Base-by-base conservation (phyloP, 2,329 filamentous ascomycete species). In the Ceratocystis destructans region DNA sequence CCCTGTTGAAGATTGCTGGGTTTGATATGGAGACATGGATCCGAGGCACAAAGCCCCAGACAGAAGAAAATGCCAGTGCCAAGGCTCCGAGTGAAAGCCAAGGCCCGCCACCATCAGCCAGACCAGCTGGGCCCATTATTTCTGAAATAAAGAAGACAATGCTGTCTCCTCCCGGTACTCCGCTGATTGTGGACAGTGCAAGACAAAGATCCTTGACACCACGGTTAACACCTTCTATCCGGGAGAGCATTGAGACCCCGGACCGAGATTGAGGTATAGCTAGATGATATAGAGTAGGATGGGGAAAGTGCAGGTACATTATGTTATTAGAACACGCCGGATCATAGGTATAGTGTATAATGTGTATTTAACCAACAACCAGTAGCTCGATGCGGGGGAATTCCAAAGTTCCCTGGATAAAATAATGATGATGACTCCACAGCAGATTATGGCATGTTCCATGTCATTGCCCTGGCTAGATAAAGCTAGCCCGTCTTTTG, bases 211-310 rank as follows among this genome's bases (percentile, higher is more conserved):
- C 53, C 17, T 20, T 31, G 7, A 59, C 53, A 33, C 53, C 53
- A 22, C 57, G 82, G 79, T 12, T 82, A 83, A 57, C 86, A 75
- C 3, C 74, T 71, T 28, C 83, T 83, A 2, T 72, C 61, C 63
- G 79, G 76, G 1, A 81, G 74, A 65, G 73, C 75, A 22, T 75
- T 69, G 70, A 90, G 87, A 0, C 80, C 82, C 73, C 85, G 85
- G 74, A 88, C 90, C 62, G 91, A 82, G 57, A 88, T 88, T 70
- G 84, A 88, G 5, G 87, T 87, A 7, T 25, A 25, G 48, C 8
- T 28, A 25, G 48, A 53, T 10, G 20, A 53, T 20, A 53, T 53
- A 7, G 48, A 10, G 10, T 41, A 41, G 3, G 37, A 41, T 41
- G 12, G 10, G 10, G 37, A 41, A 41, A 8, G 37, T 41, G 37